Percentiles rank a stretch among this genome's conserved stretches.
phyloP scores from a whole-genome alignment of 148 eudicot genomes.

The Rhododendron mucronatum region DNA sequence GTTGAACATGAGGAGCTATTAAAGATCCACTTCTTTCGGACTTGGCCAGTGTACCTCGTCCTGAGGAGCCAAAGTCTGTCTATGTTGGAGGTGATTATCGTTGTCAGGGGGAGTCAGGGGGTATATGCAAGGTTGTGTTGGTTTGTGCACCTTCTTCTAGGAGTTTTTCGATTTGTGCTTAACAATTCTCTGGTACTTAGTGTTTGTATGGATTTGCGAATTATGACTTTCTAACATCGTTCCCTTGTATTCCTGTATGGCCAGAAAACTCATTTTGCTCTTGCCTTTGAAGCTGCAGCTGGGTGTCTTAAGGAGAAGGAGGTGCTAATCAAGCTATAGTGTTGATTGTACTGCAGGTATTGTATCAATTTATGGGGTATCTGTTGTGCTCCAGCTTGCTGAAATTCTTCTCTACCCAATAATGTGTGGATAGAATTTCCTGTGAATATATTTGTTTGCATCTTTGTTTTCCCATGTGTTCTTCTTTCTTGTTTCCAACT shows the following conservation, averaged over 20 bases:
- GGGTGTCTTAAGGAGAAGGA: slow-evolving; percentile 51
- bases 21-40: slow-evolving; percentile 76
- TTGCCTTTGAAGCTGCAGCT: slow-evolving; percentile 88
- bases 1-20: slow-evolving; percentile 80
- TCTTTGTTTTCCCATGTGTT: not conserved
- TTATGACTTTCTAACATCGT: not conserved
- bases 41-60: slow-evolving; percentile 37
- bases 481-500: not conserved
- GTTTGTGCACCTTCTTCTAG: not conserved
- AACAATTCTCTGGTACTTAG: not conserved
- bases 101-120: slow-evolving; percentile 57
- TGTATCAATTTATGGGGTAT: not conserved
- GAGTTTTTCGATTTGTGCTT: not conserved
- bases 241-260: slow-evolving; percentile 11
- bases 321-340: no score
- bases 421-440: not conserved
- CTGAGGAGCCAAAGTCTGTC: slow-evolving; percentile 51
- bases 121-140: slow-evolving; percentile 28
- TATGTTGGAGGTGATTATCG: slow-evolving; percentile 88
- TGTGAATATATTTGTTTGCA: not conserved
- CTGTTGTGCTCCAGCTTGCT: slow-evolving; percentile 1
- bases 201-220: not conserved
- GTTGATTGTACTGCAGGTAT: slow-evolving; percentile 83
- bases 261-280: slow-evolving; percentile 77
- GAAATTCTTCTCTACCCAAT: not conserved